Evolutionary conservation across 768 basidiomycete genomes (phyloP), one percentile per base, ranked within the genome.

Genomic region (Hygrophorus pudorinus): DNA sequence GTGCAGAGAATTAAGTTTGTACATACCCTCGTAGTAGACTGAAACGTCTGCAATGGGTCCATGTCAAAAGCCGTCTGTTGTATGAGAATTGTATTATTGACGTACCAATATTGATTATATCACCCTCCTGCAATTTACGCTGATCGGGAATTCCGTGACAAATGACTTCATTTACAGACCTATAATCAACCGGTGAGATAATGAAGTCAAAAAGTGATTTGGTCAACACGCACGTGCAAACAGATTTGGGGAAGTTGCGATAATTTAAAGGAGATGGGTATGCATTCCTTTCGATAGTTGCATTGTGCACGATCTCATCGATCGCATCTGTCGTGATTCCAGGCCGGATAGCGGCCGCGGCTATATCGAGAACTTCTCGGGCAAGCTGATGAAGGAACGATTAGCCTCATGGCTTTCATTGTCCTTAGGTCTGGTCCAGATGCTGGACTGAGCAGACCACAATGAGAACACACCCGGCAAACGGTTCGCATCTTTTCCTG

Each of bases 91-190:
- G 41, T 37, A 50, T 5, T 41, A 47, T 32, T 42, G 45, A 58
- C 70, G 47, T 49, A 83, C 87, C 92, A 42, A 99, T 79, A 64
- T 99, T 99, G 59, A 98, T 69, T 52, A 98, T 98, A 64, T 99
- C 96, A 13, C 96, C 96, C 51, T 97, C 89, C 54, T 73, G 73
- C 51, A 92, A 62, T 55, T 79, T 82, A 49, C 86, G 67, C 57
- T 84, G 72, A 66, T 94, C 90, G 30, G 93, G 92, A 49, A 94
- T 93, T 45, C 94, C 96, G 61, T 99, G 96, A 61, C 96, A 98
- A 54, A 99, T 93, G 41, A 77, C 85, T 63, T 98, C 94, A 61
- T 99, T 99, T 17, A 98, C 65, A 33, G 90, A 92, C 16, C 88
- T 87, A 52, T 44, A 42, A 38, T 38, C 45, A 17, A 42, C 12